Evolutionary conservation across 2,329 filamentous ascomycete species (phyloP), one percentile per base, ranked within the genome.

Genomic region (Plectosphaerella plurivora): DNA sequence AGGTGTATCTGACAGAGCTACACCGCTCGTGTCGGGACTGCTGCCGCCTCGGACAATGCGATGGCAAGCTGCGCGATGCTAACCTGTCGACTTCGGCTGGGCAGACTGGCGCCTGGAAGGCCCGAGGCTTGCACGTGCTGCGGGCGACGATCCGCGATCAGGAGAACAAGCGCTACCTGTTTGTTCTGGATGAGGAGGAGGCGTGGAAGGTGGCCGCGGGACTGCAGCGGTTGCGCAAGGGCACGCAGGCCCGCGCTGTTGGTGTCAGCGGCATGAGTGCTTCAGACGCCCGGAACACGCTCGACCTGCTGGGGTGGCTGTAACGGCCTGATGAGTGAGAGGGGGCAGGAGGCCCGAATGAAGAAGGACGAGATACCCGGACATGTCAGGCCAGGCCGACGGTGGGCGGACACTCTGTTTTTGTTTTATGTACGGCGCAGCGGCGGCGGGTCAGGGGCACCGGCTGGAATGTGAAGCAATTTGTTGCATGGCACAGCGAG

Each of bases 201-300:
- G 78, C 77, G 25, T 88, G 85, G 85, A 88, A 88, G 75, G 72
- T 88, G 22, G 75, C 82, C 1, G 71, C 80, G 36, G 84, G 82
- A 2, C 63, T 88, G 59, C 81, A 85, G 64, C 75, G 79, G 45
- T 67, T 88, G 60, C 72, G 83, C 50, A 76, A 77, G 51, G 84
- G 84, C 5, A 79, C 78, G 3, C 82, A 85, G 64, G 80, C 79
- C 33, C 73, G 82, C 50, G 77, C 81, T 53, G 70, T 87, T 45
- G 81, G 80, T 5, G 76, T 87, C 33, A 75, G 78, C 52, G 74
- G 76, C 45, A 78, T 87, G 72, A 71, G 75, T 47, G 68, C 71
- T 11, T 61, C 71, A 15, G 84, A 87, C 60, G 76, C 80, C 11
- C 75, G 75, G 58, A 73, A 66, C 16, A 76, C 78, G 28, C 67